These are phyloP conservation scores for Euryodendron excelsum DNA, from an alignment of 148 eudicot species.

Conservation along the genomic window DNA sequence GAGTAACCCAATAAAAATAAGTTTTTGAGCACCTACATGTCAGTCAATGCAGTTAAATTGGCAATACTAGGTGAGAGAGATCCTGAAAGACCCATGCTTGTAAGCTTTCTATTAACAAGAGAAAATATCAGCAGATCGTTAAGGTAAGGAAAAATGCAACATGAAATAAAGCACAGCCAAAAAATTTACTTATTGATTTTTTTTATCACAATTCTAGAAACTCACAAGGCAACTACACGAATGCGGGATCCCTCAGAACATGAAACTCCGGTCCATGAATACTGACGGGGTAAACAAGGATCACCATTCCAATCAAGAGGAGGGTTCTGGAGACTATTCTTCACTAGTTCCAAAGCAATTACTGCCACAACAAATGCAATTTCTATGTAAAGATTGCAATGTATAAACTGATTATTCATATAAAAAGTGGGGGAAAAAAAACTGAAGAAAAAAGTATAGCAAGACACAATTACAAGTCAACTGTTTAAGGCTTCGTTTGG, in stretches of 20 bases:
- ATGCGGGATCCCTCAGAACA: constrained; percentile 63
- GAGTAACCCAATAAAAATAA: not conserved
- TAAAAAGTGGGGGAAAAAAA: not conserved
- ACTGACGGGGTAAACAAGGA: constrained; percentile 84
- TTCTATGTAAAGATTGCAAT: not conserved
- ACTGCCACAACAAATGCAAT: constrained; percentile 42
- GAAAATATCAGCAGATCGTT: constrained; percentile 4
- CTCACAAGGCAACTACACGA: constrained; percentile 79
- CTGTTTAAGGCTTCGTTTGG: not conserved
- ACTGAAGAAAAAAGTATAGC: not conserved
- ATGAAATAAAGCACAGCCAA: not conserved
- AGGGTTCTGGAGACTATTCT: constrained; percentile 48
- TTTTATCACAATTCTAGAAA: constrained; percentile 12
- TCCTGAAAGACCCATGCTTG: constrained; percentile 73
- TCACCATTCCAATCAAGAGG: constrained; percentile 95
- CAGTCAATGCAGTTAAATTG: constrained; percentile 69
- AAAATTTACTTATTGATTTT: not conserved
- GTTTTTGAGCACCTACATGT: constrained; percentile 49
- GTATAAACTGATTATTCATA: not conserved
- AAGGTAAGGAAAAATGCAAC: constrained; percentile 5
- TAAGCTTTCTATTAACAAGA: constrained; percentile 60
- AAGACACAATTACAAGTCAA: not conserved
- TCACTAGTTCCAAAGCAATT: constrained; percentile 54
- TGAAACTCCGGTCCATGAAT: constrained; percentile 90
- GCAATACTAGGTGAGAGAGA: constrained; percentile 62